These are phyloP conservation scores for Paramecium sexaurelia DNA, from an alignment of 73 alveolate species.

Conservation along the genomic window DNA sequence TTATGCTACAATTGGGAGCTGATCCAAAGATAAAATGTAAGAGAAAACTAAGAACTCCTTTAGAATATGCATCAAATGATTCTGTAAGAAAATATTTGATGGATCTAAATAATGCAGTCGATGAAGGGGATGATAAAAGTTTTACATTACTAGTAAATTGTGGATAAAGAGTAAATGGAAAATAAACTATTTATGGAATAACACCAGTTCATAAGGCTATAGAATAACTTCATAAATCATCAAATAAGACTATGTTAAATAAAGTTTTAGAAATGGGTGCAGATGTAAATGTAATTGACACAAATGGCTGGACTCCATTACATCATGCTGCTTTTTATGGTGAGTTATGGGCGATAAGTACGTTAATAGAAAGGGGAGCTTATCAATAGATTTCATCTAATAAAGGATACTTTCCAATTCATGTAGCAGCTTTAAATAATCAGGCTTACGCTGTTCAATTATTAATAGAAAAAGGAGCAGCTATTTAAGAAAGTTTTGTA, in stretches of 20 bases:
- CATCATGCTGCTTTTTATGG: constrained; percentile 79
- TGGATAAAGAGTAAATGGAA: constrained; percentile 77
- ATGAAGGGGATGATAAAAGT: constrained; percentile 77
- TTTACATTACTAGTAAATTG: constrained; percentile 77
- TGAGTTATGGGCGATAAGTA: constrained; percentile 36
- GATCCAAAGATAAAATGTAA: constrained; percentile 69
- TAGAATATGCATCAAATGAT: constrained; percentile 69
- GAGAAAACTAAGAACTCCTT: background rate
- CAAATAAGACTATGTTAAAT: background rate
- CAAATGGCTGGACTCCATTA: constrained; percentile 78
- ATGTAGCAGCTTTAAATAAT: constrained; percentile 82
- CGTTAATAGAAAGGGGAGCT: constrained; percentile 60
- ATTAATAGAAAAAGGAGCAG: constrained; percentile 69
- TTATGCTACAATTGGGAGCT: constrained; percentile 71
- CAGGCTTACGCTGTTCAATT: constrained; percentile 66
- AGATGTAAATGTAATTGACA: constrained; percentile 54
- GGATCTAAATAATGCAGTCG: constrained; percentile 81
- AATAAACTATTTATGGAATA: constrained; percentile 77
- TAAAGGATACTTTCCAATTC: constrained; percentile 68
- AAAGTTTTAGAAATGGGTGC: constrained; percentile 51
- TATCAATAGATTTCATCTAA: constrained; percentile 36
- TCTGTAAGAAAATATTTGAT: constrained; percentile 80
- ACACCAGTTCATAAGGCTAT: constrained; percentile 89
- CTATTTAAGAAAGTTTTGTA: background rate
- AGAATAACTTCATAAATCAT: background rate